These are phyloP conservation scores for Aspergillus sp. DNA, from an alignment of 2,329 filamentous ascomycete species.

Conservation along the genomic window DNA sequence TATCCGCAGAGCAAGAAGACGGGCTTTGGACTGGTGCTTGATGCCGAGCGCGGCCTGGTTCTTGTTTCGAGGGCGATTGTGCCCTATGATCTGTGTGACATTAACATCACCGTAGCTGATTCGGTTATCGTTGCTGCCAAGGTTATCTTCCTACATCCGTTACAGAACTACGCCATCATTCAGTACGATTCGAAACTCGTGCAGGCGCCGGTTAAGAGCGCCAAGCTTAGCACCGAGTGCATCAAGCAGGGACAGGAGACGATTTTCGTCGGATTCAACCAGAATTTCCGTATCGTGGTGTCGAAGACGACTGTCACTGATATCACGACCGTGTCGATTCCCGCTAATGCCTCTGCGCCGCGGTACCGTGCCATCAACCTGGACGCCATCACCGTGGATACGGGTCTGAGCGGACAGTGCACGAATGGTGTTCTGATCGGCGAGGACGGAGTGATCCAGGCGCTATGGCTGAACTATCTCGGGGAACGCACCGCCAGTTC, in stretches of 20 bases:
- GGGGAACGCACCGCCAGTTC: conserved; percentile 75
- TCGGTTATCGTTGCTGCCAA: conserved; percentile 92
- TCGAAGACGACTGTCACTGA: conserved; percentile 93
- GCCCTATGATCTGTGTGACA: conserved; percentile 93
- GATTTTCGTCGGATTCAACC: conserved; percentile 97
- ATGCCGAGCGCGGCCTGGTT: conserved; percentile 91
- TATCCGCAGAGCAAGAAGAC: conserved; percentile 92
- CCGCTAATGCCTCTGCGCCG: conserved; percentile 83
- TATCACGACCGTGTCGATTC: conserved; percentile 93
- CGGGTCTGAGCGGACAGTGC: conserved; percentile 81
- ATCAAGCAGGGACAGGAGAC: conserved; percentile 92
- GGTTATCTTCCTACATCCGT: conserved; percentile 88
- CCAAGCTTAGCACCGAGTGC: conserved; percentile 69
- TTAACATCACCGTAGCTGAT: conserved; percentile 91
- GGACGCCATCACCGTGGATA: conserved; percentile 95
- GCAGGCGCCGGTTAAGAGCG: conserved; percentile 86
- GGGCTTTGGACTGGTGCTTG: conserved; percentile 94
- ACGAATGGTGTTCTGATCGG: conserved; percentile 88
- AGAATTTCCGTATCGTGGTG: conserved; percentile 87
- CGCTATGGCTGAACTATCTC: conserved; percentile 93
- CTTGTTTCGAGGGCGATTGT: conserved; percentile 91
- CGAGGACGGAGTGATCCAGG: conserved; percentile 86
- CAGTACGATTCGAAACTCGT: conserved; percentile 91
- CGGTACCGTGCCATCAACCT: conserved; percentile 92
- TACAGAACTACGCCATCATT: conserved; percentile 94